Evolutionary conservation across 441 rosid genomes (phyloP), one percentile per base, ranked within the genome.

Genomic region (Corymbia calophylla): DNA sequence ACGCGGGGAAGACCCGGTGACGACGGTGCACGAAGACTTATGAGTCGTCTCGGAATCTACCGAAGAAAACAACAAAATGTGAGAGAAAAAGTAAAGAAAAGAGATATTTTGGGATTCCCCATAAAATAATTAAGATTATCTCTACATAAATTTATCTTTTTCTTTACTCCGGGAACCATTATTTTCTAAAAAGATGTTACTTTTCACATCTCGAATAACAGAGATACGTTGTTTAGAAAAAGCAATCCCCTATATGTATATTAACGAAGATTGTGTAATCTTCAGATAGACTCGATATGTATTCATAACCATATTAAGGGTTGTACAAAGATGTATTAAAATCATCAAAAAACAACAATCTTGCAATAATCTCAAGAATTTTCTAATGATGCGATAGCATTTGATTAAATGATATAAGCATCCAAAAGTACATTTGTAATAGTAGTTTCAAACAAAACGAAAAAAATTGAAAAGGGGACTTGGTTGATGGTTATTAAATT

Each of bases 111-210:
- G 2, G 9, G 2, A 8, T 21, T 9, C 27, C 12, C 60, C 8
- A 21, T 12, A 56, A 56, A 9, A 21, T 56, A 56, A 56, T 9
- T 56, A 56, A 56, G 60, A 19, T 55, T 21, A 56, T 56, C 1
- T 56, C 6, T 39, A 5, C 1, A 39, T 39, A 39, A 39, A 39
- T 0, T 39, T 39, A 39, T 39, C 44, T 39, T 39, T 56, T 56
- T 4, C 5, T 56, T 9, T 56, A 56, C 21, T 56, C 60, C 27
- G 0, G 0, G 1, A 56, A 9, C 0, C 27, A 56, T 21, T 55
- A 3, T 6, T 53, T 15, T 55, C 21, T 39, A 39, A 58, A 25
- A 23, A 27, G n/a, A 60, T 10, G n/a, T 27, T 60, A 11, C 15
- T 60, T 60, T 27, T 25, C 7, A 60, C 31, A 27, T 11, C 66